Base-by-base conservation (phyloP, 371 early-diverging fungal species). In the Zychaea mexicana region DNA sequence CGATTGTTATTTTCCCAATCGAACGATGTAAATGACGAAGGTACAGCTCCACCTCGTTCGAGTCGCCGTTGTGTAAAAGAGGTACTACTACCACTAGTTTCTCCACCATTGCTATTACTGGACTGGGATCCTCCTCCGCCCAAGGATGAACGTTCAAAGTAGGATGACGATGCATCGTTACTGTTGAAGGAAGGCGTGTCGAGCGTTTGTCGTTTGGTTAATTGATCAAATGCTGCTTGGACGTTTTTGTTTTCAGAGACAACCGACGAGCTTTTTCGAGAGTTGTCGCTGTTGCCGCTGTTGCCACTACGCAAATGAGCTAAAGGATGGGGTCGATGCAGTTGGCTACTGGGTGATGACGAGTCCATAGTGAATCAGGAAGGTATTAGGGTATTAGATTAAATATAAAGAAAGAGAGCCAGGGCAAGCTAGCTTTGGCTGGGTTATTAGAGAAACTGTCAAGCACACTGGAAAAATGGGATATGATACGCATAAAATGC, bases 1-100 rank as follows among this genome's bases (percentile, higher is more conserved):
- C 62, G 65, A 9, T 72, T n/a, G n/a, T n/a, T n/a, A n/a, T n/a
- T 66, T 67, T 57, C 57, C 58, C 58, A 65, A 1, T 65, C 65
- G 24, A 69, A 76, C 3, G 59, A 70, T 0, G 67, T 55, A 30
- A 78, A 73, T 12, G 77, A 77, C 19, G 68, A 68, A 36, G 80
- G 80, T 5, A 80, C 80, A 24, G 74, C 65, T 0, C 73, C 74
- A 15, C 80, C 80, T 30, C 80, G 69, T 12, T 80, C 80, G 36
- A 77, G 68, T 1, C 77, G 61, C 0, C 77, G 65, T 56, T 77
- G 77, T 0, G 80, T 80, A 28, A 80, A 75, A 2, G 79, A 12
- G 7, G 13, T 15, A 42, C 15, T 6, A 42, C 42, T 42, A 12
- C 17, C 42, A 15, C 15, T 36, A 15, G 36, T 36, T 8, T 36